Base-by-base conservation (phyloP, 352 stramenopile species). In the Phytophthora rubi region DNA sequence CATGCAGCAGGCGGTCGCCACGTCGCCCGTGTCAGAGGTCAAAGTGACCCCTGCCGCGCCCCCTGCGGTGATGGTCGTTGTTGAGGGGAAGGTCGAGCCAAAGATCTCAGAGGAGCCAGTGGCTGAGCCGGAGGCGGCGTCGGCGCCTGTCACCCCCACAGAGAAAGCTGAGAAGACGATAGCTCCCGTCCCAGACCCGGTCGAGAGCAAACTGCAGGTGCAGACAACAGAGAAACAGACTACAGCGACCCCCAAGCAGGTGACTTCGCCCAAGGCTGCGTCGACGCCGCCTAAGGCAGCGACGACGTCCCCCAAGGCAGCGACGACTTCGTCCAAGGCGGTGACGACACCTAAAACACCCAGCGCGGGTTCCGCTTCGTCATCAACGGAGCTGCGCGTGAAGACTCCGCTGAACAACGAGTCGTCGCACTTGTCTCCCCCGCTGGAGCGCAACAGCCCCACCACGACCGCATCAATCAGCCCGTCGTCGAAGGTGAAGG, bases 351-450 rank as follows among this genome's bases (percentile, higher is more conserved):
- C 39, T 37, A 61, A 63, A 45, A 26, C 48, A 51, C 7, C 39
- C 28, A 70, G 16, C 8, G 42, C 37, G 23, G 30, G 16, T 42
- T 48, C 45, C 3, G 28, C 60, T 23, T 48, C 33, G 26, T 60
- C 61, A 30, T 68, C 69, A n/a, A 66, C 52, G 21, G 73, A 74
- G 42, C 52, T 88, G 53, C 77, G 80, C 55, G 80, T 88, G 21
- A 85, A 86, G 59, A 86, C 77, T 12, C 76, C 78, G 30, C 62
- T 69, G 54, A 77, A 78, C 30, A 68, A 70, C 9, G 78, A 83
- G 61, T 77, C 69, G 39, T 88, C 81, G 23, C 81, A 88, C 10
- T 71, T 88, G 56, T 88, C 81, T 8, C 81, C 81, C 51, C 76
- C 78, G 15, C 30, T 86, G 68, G 77, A 83, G 32, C 72, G 72